These are phyloP conservation scores for Hyaloscypha hepaticicola DNA, from an alignment of 495 filamentous ascomycete species.

Conservation along the genomic window DNA sequence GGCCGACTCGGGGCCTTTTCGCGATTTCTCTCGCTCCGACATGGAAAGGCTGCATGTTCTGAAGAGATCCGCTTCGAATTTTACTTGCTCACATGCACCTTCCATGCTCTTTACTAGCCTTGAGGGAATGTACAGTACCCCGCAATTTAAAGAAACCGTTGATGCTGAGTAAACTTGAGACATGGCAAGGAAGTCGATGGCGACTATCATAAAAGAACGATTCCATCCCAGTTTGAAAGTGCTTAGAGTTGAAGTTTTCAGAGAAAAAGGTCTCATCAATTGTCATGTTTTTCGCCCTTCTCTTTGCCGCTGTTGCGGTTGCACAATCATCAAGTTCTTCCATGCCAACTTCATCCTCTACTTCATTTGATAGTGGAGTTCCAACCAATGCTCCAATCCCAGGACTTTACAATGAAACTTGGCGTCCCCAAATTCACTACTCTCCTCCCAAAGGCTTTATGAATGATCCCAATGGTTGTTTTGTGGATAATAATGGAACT, in stretches of 20 bases:
- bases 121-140: background rate
- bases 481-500: constrained; percentile 44
- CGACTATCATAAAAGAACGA: background rate
- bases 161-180: background rate
- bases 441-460: constrained; percentile 53
- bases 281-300: constrained; percentile 12
- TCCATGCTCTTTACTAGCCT: background rate
- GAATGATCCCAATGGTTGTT: constrained; percentile 61
- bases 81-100: background rate
- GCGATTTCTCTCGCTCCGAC: background rate
- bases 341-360: constrained; percentile 15
- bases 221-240: background rate
- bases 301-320: constrained; percentile 16
- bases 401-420: constrained; percentile 39
- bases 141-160: background rate
- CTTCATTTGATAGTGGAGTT: constrained; percentile 21
- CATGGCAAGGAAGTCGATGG: background rate
- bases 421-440: constrained; percentile 48
- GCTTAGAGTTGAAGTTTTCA: background rate
- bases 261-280: background rate
- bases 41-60: background rate
- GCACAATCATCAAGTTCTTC: constrained; percentile 15
- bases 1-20: background rate
- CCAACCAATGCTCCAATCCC: constrained; percentile 23
- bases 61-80: background rate